Conservation (phyloP, 768 basidiomycete genomes). For the Boletus rubescentipes region DNA sequence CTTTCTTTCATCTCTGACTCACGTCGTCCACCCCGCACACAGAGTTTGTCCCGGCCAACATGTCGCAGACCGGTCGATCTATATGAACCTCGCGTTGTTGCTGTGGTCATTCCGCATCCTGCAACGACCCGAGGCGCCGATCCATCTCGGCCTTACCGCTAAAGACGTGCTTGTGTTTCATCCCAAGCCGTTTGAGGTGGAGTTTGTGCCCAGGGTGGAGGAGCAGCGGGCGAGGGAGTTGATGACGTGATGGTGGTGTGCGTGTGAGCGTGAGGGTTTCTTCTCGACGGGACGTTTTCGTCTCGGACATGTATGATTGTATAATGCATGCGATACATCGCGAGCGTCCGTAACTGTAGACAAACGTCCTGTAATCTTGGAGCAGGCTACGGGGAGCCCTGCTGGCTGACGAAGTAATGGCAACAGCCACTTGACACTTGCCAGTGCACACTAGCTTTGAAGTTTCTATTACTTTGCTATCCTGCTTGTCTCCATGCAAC, state of each 20-base stretch:
- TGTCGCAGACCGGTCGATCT: constrained; percentile 46
- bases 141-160: constrained; percentile 50
- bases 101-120: constrained; percentile 61
- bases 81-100: constrained; percentile 57
- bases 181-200: constrained; percentile 54
- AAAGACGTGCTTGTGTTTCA: constrained; percentile 56
- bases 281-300: no score
- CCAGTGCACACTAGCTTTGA: no score
- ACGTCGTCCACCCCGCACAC: not conserved
- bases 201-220: constrained; percentile 47
- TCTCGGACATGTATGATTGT: no score
- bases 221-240: constrained; percentile 13
- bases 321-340: no score
- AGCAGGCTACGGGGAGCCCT: no score
- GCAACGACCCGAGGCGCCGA: constrained; percentile 46
- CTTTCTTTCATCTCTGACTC: not conserved
- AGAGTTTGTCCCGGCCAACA: constrained; percentile 63
- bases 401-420: no score
- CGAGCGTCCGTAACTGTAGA: no score
- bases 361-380: no score
- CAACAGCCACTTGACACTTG: no score
- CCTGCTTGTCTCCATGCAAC: no score
- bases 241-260: constrained; percentile 1
- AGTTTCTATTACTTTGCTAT: no score
- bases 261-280: no score